Base-by-base conservation (phyloP, 768 basidiomycete genomes). In the Lactifluus hygrophoroides region DNA sequence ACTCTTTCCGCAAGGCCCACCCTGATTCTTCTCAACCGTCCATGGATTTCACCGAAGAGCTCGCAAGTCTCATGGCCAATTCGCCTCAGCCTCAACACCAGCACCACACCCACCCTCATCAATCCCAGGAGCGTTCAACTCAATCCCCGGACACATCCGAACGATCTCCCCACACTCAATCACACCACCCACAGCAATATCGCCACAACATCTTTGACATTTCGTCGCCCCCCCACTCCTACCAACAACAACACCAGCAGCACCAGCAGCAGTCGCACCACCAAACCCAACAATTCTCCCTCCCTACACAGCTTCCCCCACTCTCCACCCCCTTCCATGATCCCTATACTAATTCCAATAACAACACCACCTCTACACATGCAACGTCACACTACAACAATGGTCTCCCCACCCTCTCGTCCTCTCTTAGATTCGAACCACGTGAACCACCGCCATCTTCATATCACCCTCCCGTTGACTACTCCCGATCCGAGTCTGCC, bases 11-110 rank as follows among this genome's bases (percentile, higher is more conserved):
- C 65, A 80, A 80, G 68, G 79, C 82, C 67, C 73, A 75, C 54
- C 57, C 72, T 5, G 64, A 67, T 49, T 61, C 64, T 17, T 60
- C 61, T 58, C 60, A 62, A 62, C 57, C 57, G n/a, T 63, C 62
- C 53, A 63, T 61, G 58, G 85, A 88, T 70, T 81, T 88, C 64
- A 72, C 75, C 40, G 86, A 88, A 69, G 88, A 89, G 62, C 79
- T 88, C 34, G 84, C 80, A 1, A 76, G 70, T 10, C 76, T 87
- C 60, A 82, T 85, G 69, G 75, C 70, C 55, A 63, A 71, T 1
- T 66, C 70, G 3, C 68, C 69, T 49, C 58, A 68, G 40, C 64
- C 66, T 3, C 53, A 44, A 4, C 58, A 60, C 19, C 58, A 49
- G 16, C 62, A 50, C 2, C 66, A 65, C 44, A 65, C 63, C 44